phyloP scores from a whole-genome alignment of 164 flowering plant species.

The Dillenia suffruticosa region DNA sequence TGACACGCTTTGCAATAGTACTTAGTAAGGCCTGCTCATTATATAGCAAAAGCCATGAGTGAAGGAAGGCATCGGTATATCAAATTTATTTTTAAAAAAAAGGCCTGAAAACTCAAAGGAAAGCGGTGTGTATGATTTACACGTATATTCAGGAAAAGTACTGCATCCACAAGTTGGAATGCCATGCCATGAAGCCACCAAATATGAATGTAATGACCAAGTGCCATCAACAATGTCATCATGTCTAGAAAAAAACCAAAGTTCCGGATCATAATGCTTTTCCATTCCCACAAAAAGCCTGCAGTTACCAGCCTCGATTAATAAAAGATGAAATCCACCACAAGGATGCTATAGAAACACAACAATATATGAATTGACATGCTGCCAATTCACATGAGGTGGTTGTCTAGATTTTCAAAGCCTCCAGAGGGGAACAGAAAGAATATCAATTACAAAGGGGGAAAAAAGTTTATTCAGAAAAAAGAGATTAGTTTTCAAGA shows the following conservation, averaged over 20 bases:
- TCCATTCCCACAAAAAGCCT: conserved; percentile 93
- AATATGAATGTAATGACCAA: conserved; percentile 78
- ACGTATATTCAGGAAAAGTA: conserved; percentile 81
- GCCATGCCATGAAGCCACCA: conserved; percentile 99
- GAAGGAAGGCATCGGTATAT: background rate
- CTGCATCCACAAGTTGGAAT: conserved; percentile 90
- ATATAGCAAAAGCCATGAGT: conserved; percentile 6
- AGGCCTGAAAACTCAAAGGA: background rate
- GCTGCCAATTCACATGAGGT: too few species aligned
- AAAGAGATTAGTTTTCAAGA: too few species aligned
- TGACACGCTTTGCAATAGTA: conserved; percentile 68
- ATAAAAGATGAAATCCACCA: conserved; percentile 4
- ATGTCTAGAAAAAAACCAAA: conserved; percentile 82
- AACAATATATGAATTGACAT: too few species aligned
- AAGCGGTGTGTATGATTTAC: conserved; percentile 35
- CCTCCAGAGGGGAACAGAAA: too few species aligned
- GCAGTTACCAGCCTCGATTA: conserved; percentile 20
- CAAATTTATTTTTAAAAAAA: background rate
- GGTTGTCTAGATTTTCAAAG: too few species aligned
- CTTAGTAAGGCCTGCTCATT: conserved; percentile 73
- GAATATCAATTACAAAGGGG: too few species aligned
- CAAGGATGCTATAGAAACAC: background rate
- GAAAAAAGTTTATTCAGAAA: too few species aligned
- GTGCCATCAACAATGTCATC: conserved; percentile 84
- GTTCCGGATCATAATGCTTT: conserved; percentile 68